Conservation (phyloP, 2,329 filamentous ascomycete species). For the Gyromitra esculenta region DNA sequence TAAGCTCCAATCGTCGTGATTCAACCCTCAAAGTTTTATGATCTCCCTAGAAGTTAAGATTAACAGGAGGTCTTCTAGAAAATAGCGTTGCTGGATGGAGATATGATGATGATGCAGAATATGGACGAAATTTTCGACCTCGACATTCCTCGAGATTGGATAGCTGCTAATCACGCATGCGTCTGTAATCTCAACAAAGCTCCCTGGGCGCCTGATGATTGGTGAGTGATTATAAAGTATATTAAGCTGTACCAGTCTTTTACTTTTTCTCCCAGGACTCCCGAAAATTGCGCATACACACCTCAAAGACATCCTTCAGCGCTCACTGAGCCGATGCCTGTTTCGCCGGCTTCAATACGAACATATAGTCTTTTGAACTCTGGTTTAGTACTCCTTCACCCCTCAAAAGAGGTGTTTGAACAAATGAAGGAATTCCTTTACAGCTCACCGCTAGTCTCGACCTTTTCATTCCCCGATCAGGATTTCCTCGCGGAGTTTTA, state of each 20-base stretch:
- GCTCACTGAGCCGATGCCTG: conserved; percentile 59
- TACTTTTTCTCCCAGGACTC: conserved; percentile 52
- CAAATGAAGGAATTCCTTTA: conserved; percentile 62
- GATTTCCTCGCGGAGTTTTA: conserved; percentile 67
- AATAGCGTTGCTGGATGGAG: conserved; percentile 66
- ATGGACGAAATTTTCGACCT: conserved; percentile 64
- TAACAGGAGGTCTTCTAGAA: conserved; percentile 45
- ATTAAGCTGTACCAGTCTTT: not conserved
- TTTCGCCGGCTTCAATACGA: conserved; percentile 56
- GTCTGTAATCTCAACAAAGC: conserved; percentile 66
- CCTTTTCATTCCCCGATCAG: conserved; percentile 66
- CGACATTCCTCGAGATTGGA: conserved; percentile 61
- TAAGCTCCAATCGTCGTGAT: not conserved
- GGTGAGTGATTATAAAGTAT: conserved; percentile 57
- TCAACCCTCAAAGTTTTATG: too few relatives aligned
- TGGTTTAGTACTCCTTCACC: conserved; percentile 66
- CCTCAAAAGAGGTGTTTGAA: conserved; percentile 60
- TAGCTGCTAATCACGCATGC: conserved; percentile 66
- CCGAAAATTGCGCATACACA: conserved; percentile 65
- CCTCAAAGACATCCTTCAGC: conserved; percentile 60
- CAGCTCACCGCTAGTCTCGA: conserved; percentile 60
- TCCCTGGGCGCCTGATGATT: conserved; percentile 65
- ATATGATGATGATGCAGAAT: conserved; percentile 64
- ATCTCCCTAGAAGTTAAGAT: not conserved
- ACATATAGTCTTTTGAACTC: conserved; percentile 66